Conservation (phyloP, 768 basidiomycete genomes). For the Inosperma sp. region DNA sequence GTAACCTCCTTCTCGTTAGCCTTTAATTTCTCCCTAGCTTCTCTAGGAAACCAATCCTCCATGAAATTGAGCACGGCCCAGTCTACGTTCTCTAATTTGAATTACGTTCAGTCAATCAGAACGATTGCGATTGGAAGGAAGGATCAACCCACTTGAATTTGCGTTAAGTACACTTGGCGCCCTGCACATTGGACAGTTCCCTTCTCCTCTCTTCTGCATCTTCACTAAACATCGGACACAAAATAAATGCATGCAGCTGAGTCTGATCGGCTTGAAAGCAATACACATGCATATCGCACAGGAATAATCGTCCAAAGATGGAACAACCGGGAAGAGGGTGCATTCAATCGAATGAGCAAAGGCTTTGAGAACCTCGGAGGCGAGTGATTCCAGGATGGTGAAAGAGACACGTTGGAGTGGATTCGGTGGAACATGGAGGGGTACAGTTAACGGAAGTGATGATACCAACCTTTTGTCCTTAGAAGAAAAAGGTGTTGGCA, state of each 20-base stretch:
- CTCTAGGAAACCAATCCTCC: conserved; percentile 88
- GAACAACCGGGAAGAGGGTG: conserved; percentile 75
- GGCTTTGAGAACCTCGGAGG: no score
- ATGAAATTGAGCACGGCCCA: conserved; percentile 80
- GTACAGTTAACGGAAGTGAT: no score
- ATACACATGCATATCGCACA: conserved; percentile 87
- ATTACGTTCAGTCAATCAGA: neutral
- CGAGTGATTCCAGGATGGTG: conserved; percentile 16
- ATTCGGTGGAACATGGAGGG: no score
- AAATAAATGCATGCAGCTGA: conserved; percentile 78
- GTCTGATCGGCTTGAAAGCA: conserved; percentile 88
- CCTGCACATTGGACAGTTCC: conserved; percentile 81
- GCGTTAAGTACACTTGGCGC: conserved; percentile 72
- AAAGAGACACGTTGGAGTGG: conserved; percentile 13
- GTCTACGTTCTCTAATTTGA: conserved; percentile 63
- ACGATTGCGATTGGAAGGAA: neutral
- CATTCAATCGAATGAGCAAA: conserved; percentile 82
- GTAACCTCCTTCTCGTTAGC: conserved; percentile 73
- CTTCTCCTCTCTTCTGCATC: conserved; percentile 79
- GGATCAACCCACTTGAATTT: conserved; percentile 55
- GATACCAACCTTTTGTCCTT: conserved; percentile 16
- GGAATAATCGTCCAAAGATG: conserved; percentile 76
- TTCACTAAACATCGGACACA: conserved; percentile 82
- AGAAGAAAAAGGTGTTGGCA: conserved; percentile 50
- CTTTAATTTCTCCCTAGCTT: conserved; percentile 67